These are phyloP conservation scores for Monosiga brevicollis DNA, from an alignment of 78 protist genomes.

Conservation along the genomic window DNA sequence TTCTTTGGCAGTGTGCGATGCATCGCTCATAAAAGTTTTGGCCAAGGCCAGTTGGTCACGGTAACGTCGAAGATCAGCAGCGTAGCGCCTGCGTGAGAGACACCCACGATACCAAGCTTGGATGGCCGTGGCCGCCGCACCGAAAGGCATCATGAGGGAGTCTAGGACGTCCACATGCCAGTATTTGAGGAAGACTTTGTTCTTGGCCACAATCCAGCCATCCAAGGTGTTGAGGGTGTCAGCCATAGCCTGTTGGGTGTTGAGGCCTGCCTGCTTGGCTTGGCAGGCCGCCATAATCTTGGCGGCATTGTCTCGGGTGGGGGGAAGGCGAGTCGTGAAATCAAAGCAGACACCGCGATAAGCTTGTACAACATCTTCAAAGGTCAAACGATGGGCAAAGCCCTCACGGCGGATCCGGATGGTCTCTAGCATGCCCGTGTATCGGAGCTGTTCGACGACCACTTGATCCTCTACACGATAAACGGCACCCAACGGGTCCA, in stretches of 20 bases:
- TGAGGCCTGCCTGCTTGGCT: too few relatives aligned
- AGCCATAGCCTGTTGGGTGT: too few relatives aligned
- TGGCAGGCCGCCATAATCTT: too few relatives aligned
- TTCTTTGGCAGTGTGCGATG: too few relatives aligned
- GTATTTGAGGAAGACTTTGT: background rate
- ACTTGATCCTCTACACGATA: constrained; percentile 9
- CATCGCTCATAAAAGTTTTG: background rate
- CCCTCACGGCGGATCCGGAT: constrained; percentile 60
- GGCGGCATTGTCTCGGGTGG: too few relatives aligned
- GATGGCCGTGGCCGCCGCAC: background rate
- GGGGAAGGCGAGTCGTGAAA: too few relatives aligned
- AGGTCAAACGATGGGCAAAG: constrained; percentile 30
- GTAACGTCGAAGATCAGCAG: background rate
- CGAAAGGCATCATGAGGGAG: background rate
- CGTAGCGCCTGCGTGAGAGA: background rate
- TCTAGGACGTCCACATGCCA: background rate
- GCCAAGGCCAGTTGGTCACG: background rate
- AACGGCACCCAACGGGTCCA: too few relatives aligned
- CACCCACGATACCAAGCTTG: background rate
- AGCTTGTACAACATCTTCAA: background rate
- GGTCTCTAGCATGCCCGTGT: constrained; percentile 68
- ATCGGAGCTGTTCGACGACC: constrained; percentile 46
- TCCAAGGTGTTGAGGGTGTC: too few relatives aligned
- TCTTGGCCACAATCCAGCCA: background rate
- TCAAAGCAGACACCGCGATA: too few relatives aligned